Conservation (phyloP, 352 stramenopile species). For the Phytophthora citricola region DNA sequence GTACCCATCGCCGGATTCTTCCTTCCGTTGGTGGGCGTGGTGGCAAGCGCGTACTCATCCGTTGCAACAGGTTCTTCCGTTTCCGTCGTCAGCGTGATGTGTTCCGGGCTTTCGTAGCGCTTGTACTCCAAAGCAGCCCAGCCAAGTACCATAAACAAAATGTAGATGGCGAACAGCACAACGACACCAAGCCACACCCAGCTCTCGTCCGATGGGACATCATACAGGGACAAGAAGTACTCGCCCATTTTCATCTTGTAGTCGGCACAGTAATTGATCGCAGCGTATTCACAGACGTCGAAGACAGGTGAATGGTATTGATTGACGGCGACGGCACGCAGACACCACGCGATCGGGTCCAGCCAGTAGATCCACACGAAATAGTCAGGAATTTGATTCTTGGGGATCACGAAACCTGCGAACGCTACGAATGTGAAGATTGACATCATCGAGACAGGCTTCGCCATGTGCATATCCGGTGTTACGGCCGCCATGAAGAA, state of each 20-base stretch:
- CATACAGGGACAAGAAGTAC: constrained; percentile 56
- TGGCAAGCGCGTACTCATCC: constrained; percentile 22
- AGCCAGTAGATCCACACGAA: constrained; percentile 83
- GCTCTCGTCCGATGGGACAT: constrained; percentile 42
- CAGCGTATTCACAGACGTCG: constrained; percentile 44
- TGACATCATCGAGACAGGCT: constrained; percentile 63
- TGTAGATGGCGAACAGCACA: constrained; percentile 46
- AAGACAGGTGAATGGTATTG: constrained; percentile 54
- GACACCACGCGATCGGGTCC: constrained; percentile 68
- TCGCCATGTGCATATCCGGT: constrained; percentile 51
- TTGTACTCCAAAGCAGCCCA: constrained; percentile 35
- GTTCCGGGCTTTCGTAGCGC: constrained; percentile 19
- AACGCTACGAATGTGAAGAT: constrained; percentile 73
- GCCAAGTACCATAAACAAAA: constrained; percentile 43
- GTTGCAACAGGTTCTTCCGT: background rate
- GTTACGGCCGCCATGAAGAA: constrained; percentile 56
- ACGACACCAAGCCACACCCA: constrained; percentile 64
- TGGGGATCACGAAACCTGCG: constrained; percentile 62
- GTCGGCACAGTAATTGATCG: constrained; percentile 49
- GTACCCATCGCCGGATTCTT: constrained; percentile 2
- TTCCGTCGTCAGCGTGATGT: constrained; percentile 17
- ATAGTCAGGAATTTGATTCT: constrained; percentile 58
- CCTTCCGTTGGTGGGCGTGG: constrained; percentile 14
- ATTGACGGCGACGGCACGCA: constrained; percentile 57
- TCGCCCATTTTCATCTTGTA: constrained; percentile 43